phyloP scores from a whole-genome alignment of 495 filamentous ascomycete genomes.

The Hypoxylon cercidicola region DNA sequence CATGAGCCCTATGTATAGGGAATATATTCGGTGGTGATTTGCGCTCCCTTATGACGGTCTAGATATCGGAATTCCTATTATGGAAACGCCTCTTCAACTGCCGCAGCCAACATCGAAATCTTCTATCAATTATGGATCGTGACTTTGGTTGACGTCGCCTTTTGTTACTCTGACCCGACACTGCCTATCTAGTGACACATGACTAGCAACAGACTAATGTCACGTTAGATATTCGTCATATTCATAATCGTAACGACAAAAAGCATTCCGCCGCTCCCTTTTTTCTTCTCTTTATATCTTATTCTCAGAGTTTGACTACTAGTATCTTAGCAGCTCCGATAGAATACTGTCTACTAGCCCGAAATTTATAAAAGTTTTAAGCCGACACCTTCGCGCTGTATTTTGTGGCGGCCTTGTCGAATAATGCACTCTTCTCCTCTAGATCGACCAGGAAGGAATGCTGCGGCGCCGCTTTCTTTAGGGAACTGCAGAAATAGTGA shows the following conservation, averaged over 20 bases:
- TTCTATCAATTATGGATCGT: neutral
- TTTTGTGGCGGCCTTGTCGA: constrained; percentile 82
- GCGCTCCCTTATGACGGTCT: neutral
- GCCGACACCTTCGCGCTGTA: constrained; percentile 77
- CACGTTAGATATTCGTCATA: constrained; percentile 20
- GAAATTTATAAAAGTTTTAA: constrained; percentile 41
- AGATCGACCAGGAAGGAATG: constrained; percentile 76
- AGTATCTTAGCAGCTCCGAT: constrained; percentile 15
- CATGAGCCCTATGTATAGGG: neutral
- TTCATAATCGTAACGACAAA: constrained; percentile 31
- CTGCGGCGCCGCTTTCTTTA: constrained; percentile 65
- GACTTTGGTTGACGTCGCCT: neutral
- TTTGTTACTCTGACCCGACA: neutral
- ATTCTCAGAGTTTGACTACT: constrained; percentile 21
- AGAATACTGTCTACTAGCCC: constrained; percentile 2
- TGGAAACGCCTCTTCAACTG: constrained; percentile 12
- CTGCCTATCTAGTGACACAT: neutral
- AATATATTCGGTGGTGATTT: neutral
- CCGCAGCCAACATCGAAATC: neutral
- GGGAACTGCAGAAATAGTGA: constrained; percentile 55
- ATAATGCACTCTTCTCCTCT: constrained; percentile 78
- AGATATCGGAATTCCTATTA: constrained; percentile 24
- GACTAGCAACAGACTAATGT: neutral
- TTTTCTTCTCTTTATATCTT: constrained; percentile 15
- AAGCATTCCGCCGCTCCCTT: constrained; percentile 3